Evolutionary conservation across 805 yeast species (phyloP), one percentile per base, ranked within the genome.

Genomic region (Candida chauliodis): DNA sequence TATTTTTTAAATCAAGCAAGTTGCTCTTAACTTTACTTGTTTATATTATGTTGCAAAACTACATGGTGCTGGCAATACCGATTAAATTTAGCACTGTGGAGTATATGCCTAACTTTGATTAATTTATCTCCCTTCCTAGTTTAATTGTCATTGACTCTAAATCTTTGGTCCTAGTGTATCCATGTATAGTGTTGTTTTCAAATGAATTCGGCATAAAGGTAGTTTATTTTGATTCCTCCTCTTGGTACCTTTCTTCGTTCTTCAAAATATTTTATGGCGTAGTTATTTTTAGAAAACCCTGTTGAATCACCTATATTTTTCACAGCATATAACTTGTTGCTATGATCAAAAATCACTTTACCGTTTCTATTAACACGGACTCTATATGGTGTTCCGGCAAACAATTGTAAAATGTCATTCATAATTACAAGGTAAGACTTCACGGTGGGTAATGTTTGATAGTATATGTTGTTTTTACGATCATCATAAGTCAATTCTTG

Each of bases 401-500:
- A 30, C 21, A 32, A 32, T 24, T 31, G 40, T 16, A 37, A 30
- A 15, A 37, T 24, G 22, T 32, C 33, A 17, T 32, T 30, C 7
- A 11, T 16, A 3, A 37, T 4, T 14, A 15, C 22, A 13, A 30
- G 27, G 15, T 37, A 26, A 11, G 13, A 25, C n/a, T 31, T 37
- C 8, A 16, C 25, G n/a, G 16, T 14, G 18, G 16, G 18, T 15
- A 34, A 19, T 8, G 27, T 21, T 21, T 36, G 39, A 13, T 29
- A 17, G n/a, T 36, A 36, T 17, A 36, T 31, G 10, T 11, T 5
- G 3, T 36, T 28, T 15, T 27, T 36, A 8, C 19, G 8, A 26
- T 30, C 28, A 24, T 36, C 39, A 16, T 36, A 36, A 19, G 21
- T 36, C 11, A 34, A 26, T 17, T 19, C 23, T 26, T 34, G 31